phyloP scores from a whole-genome alignment of 495 filamentous ascomycete genomes.

The Talaromyces ruber region DNA sequence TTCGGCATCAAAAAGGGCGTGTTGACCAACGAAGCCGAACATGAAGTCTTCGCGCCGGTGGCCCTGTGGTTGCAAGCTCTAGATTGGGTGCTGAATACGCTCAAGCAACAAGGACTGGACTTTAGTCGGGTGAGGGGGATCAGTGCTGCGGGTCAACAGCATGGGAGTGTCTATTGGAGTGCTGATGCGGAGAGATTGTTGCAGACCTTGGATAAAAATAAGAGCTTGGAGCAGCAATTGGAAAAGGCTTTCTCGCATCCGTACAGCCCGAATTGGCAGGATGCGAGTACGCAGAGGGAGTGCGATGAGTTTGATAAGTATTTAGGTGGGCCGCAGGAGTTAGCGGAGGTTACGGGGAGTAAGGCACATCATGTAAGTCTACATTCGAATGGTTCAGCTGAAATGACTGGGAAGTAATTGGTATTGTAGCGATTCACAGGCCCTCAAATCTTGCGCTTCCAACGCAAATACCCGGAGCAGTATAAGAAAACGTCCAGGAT shows the following conservation, averaged over 20 bases:
- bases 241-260: conserved; percentile 70
- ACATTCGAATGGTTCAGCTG: not conserved
- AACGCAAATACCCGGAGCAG: conserved; percentile 64
- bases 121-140: conserved; percentile 71
- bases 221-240: conserved; percentile 62
- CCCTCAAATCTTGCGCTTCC: conserved; percentile 87
- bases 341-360: conserved; percentile 80
- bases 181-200: conserved; percentile 59
- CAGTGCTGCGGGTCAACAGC: conserved; percentile 91
- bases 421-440: conserved; percentile 85
- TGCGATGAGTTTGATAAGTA: conserved; percentile 78
- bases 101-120: conserved; percentile 66
- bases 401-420: conserved; percentile 1
- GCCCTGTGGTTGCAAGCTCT: conserved; percentile 91
- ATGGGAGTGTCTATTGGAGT: conserved; percentile 92
- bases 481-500: conserved; percentile 78
- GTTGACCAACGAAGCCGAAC: conserved; percentile 46
- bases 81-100: conserved; percentile 67
- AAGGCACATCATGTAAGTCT: conserved; percentile 84
- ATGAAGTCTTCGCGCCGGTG: conserved; percentile 86
- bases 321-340: conserved; percentile 52
- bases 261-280: conserved; percentile 95
- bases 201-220: conserved; percentile 46
- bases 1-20: conserved; percentile 84
- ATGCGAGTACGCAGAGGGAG: conserved; percentile 84